Base-by-base conservation (phyloP, 176 grass and related monocot species). In the Otatea glauca region DNA sequence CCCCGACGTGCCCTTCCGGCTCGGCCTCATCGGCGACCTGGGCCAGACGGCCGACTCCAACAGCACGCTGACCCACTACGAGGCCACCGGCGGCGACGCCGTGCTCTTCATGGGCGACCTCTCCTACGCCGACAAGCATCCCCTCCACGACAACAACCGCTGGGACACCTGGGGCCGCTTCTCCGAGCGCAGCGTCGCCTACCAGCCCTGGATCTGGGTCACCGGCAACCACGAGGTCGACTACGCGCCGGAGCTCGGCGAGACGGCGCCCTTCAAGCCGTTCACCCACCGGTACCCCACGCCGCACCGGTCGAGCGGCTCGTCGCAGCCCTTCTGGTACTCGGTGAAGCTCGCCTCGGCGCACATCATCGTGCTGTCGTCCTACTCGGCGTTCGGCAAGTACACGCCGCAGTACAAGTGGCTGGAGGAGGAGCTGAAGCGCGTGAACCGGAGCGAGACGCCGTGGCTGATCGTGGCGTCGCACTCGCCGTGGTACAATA, bases 21-120 rank as follows among this genome's bases (percentile, higher is more conserved):
- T 94, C 39, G 95, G 95, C 0, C 81, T 97, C 69, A 97, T 94
- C 23, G 92, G 92, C 5, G 92, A 94, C 86, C 92, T 94, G 1
- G 89, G 92, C 7, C 89, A 92, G 82, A 94, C 81, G 23, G 90
- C 74, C 76, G 89, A 94, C 73, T 94, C 92, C 15, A 94, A 94
- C 73, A 21, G 4, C 8, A 94, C 92, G 53, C 73, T 94, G 16
- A 64, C 89, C 1, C 92, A 94, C 77, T 90, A 89, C 63, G 87
- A 92, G 29, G 45, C 53, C 0, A 67, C 86, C 38, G 86, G 70
- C 42, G 84, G 76, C 34, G 84, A 83, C 39, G 72, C 92, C 2
- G 72, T 94, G 44, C 87, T 92, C 1, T 94, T 74, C 88, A 43
- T 94, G 2, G 92, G 92, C 45, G 92, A 94, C 76, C 90, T 94